Conservation (phyloP, 345 rosid species). For the Trapa incisa region DNA sequence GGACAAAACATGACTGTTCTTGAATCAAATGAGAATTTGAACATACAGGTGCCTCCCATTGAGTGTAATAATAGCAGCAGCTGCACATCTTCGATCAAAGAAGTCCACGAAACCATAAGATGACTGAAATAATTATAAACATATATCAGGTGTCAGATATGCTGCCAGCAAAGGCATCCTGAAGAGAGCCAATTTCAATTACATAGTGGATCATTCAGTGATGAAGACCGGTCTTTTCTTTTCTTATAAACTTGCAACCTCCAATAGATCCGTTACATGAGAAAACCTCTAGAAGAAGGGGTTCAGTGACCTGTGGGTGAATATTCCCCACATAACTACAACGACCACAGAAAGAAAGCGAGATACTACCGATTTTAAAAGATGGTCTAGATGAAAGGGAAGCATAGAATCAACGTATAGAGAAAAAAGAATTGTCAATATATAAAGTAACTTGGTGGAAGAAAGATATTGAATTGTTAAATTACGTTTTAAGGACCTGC, state of each 20-base stretch:
- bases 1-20: not conserved
- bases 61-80: conserved; percentile 56
- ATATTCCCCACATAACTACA: conserved; percentile 64
- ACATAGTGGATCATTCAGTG: not conserved
- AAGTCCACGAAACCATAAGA: conserved; percentile 91
- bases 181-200: not conserved
- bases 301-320: conserved; percentile 56
- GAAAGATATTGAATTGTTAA: not conserved
- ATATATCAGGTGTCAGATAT: not conserved
- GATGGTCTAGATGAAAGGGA: not conserved
- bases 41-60: conserved; percentile 89
- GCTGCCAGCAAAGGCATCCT: not conserved
- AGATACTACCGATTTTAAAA: not conserved
- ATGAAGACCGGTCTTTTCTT: conserved; percentile 41
- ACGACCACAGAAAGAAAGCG: not conserved
- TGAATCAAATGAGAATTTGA: conserved; percentile 1
- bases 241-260: conserved; percentile 59
- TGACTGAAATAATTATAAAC: conserved; percentile 34
- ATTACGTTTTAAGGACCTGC: not conserved
- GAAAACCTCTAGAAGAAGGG: conserved; percentile 58
- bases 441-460: not conserved
- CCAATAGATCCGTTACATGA: conserved; percentile 52
- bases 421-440: not conserved
- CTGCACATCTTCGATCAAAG: conserved; percentile 81
- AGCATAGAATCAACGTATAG: not conserved